Evolutionary conservation across 1,139 yeast genomes (phyloP).

Genomic region (Nakaseomyces sp.): DNA sequence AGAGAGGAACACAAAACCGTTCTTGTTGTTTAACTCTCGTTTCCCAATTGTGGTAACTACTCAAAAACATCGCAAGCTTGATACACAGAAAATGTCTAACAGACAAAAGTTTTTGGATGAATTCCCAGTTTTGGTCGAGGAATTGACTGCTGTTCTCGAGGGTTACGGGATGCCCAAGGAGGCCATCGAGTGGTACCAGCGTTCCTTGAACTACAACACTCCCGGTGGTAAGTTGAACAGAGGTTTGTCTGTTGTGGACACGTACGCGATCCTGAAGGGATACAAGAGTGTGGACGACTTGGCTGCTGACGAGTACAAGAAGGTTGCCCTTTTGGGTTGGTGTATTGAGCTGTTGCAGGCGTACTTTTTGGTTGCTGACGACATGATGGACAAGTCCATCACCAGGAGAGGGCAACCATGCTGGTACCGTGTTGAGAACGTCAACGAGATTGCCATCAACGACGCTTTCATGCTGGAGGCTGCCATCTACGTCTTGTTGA

Average conservation of each 20-base stretch:
- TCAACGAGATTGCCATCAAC: constrained; percentile 89
- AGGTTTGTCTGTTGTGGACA: constrained; percentile 91
- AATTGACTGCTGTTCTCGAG: constrained; percentile 53
- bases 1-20: no score
- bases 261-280: constrained; percentile 70
- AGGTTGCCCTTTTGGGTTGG: constrained; percentile 92
- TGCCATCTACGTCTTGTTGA: constrained; percentile 80
- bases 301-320: constrained; percentile 59
- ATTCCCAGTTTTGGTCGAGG: constrained; percentile 73
- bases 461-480: constrained; percentile 97
- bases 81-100: constrained; percentile 14
- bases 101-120: constrained; percentile 61
- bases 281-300: constrained; percentile 53
- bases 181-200: constrained; percentile 79
- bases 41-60: no score
- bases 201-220: constrained; percentile 71
- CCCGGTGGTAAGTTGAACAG: constrained; percentile 97
- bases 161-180: constrained; percentile 77
- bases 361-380: constrained; percentile 94
- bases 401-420: constrained; percentile 99
- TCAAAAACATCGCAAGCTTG: no score
- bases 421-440: constrained; percentile 80
- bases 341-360: constrained; percentile 92
- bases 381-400: constrained; percentile 95
- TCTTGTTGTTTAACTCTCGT: no score